Evolutionary conservation across 2,329 filamentous ascomycete genomes (phyloP).

Genomic region (Exserohilum rostratum): DNA sequence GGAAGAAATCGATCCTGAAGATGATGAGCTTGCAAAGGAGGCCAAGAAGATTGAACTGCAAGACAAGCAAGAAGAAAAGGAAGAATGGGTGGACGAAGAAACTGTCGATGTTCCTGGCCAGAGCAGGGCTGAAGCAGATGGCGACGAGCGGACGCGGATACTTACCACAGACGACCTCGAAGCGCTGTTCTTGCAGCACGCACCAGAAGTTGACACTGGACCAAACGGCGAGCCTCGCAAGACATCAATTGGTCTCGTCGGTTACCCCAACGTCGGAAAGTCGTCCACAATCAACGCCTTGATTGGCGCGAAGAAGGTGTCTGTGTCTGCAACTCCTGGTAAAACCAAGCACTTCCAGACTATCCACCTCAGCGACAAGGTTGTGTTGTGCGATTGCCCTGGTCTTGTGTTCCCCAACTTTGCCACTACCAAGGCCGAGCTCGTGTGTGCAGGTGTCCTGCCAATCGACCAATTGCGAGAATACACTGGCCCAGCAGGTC

Average conservation of each 20-base stretch:
- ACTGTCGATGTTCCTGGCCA: conserved; percentile 45
- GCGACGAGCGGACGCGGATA: conserved; percentile 67
- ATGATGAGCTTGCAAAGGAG: conserved; percentile 54
- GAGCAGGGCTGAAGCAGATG: conserved; percentile 42
- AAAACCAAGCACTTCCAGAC: conserved; percentile 99
- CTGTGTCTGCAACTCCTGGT: conserved; percentile 93
- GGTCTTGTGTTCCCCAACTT: conserved; percentile 99
- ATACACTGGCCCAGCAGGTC: conserved; percentile 81
- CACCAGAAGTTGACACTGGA: conserved; percentile 62
- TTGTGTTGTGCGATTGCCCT: conserved; percentile 95
- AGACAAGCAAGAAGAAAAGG: conserved; percentile 50
- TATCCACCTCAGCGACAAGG: conserved; percentile 86
- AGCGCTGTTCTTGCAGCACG: conserved; percentile 80
- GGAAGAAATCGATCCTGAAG: conserved; percentile 55
- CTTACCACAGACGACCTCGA: conserved; percentile 93
- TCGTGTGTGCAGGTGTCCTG: conserved; percentile 92
- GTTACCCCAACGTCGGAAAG: conserved; percentile 98
- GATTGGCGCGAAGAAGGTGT: conserved; percentile 98
- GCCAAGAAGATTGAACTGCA: conserved; percentile 55
- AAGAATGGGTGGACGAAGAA: conserved; percentile 52
- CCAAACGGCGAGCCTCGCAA: conserved; percentile 63
- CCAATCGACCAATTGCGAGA: conserved; percentile 97
- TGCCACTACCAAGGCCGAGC: conserved; percentile 91
- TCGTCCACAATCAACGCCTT: conserved; percentile 99
- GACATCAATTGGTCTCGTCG: conserved; percentile 89